Evolutionary conservation across 495 filamentous ascomycete genomes (phyloP).

Genomic region (Pyrenula massariospora): DNA sequence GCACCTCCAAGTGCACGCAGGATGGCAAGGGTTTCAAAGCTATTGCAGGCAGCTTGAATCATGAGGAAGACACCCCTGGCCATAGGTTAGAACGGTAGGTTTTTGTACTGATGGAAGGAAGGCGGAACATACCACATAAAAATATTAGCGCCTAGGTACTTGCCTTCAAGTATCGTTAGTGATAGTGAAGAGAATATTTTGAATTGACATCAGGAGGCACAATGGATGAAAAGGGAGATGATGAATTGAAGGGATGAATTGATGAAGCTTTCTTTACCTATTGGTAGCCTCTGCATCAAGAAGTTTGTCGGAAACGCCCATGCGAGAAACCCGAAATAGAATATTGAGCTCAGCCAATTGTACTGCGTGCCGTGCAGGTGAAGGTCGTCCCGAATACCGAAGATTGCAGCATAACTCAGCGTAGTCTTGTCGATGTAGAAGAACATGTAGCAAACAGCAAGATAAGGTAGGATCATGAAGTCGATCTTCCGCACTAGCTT

Average conservation of each 20-base stretch:
- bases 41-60: constrained; percentile 41
- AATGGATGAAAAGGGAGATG: too few relatives aligned
- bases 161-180: constrained; percentile 21
- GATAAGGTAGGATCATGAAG: constrained; percentile 33
- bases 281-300: constrained; percentile 44
- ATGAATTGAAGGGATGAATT: constrained; percentile 15
- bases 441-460: constrained; percentile 48
- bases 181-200: too few relatives aligned
- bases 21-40: constrained; percentile 38
- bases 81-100: constrained; percentile 1
- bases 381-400: constrained; percentile 39
- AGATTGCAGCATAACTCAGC: constrained; percentile 45
- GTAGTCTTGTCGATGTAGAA: constrained; percentile 53
- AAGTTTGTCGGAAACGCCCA: constrained; percentile 41
- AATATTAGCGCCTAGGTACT: constrained; percentile 48
- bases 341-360: constrained; percentile 46
- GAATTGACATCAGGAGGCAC: too few relatives aligned
- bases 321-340: constrained; percentile 50
- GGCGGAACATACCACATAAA: constrained; percentile 35
- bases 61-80: constrained; percentile 41
- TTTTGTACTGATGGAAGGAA: neutral
- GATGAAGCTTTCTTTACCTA: constrained; percentile 25
- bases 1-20: constrained; percentile 45
- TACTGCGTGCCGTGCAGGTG: constrained; percentile 41
- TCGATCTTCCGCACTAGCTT: constrained; percentile 44